phyloP scores from a whole-genome alignment of 1,284 basidiomycete species.

The Tilletia indica region DNA sequence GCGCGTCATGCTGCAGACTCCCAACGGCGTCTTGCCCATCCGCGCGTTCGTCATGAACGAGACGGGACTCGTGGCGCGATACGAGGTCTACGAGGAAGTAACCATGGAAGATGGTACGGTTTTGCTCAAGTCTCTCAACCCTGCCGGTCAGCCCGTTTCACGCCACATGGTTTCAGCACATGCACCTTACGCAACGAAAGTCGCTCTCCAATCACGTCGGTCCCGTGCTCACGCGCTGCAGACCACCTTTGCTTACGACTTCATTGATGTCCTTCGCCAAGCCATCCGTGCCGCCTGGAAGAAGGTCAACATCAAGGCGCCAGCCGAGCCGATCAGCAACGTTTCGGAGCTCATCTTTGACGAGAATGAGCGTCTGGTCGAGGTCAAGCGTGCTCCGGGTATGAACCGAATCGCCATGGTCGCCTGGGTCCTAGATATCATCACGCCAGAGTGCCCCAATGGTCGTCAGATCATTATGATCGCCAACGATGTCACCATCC shows the following conservation, averaged over 20 bases:
- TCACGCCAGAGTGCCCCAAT: constrained; percentile 87
- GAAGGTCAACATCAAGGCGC: constrained; percentile 63
- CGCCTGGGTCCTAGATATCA: constrained; percentile 89
- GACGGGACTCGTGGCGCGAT: constrained; percentile 97
- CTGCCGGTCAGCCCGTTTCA: constrained; percentile 36
- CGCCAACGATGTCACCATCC: constrained; percentile 98
- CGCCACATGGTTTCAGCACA: constrained; percentile 26
- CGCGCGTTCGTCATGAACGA: constrained; percentile 98
- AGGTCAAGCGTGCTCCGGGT: constrained; percentile 86
- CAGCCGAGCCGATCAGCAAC: constrained; percentile 41
- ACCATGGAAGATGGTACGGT: constrained; percentile 89
- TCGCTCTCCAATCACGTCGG: constrained; percentile 96
- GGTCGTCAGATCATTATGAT: constrained; percentile 86
- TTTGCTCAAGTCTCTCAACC: constrained; percentile 69
- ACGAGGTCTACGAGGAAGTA: constrained; percentile 98
- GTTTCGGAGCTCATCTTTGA: constrained; percentile 78
- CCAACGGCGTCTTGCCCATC: constrained; percentile 79
- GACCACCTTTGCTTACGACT: constrained; percentile 96
- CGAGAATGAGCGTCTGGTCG: constrained; percentile 82
- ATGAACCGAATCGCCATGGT: constrained; percentile 98
- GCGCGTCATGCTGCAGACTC: constrained; percentile 87
- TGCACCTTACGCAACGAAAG: constrained; percentile 85
- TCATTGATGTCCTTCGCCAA: constrained; percentile 97
- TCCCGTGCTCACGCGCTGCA: constrained; percentile 99
- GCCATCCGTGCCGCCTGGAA: constrained; percentile 90